Percentiles rank a stretch among this genome's conserved stretches.
These are phyloP conservation scores for Hamigera avellanea DNA, from an alignment of 495 filamentous ascomycete genomes.

Conservation along the genomic window DNA sequence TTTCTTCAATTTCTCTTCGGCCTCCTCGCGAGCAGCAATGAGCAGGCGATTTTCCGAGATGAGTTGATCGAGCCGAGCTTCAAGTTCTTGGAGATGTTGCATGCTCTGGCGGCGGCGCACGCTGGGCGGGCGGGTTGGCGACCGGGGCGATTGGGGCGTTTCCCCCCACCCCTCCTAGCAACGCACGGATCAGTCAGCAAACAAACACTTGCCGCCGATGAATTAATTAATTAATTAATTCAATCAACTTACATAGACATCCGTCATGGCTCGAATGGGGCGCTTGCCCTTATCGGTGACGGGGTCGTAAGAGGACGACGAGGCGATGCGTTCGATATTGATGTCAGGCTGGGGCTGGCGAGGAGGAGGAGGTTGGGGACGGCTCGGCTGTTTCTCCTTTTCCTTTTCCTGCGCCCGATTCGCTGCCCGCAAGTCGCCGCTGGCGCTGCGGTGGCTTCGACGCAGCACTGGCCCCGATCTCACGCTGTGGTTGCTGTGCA, in stretches of 20 bases:
- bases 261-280: constrained; percentile 72
- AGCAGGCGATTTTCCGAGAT: constrained; percentile 70
- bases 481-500: constrained; percentile 2
- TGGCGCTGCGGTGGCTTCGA: constrained; percentile 58
- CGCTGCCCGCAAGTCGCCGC: constrained; percentile 69
- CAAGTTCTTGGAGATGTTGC: constrained; percentile 78
- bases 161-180: constrained; percentile 87
- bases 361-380: constrained; percentile 8
- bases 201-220: constrained; percentile 16
- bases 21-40: constrained; percentile 55
- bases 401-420: constrained; percentile 31
- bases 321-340: constrained; percentile 36
- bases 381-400: constrained; percentile 14
- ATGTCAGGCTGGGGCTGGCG: constrained; percentile 16
- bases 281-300: constrained; percentile 80
- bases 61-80: constrained; percentile 64
- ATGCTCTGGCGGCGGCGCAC: constrained; percentile 92
- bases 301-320: constrained; percentile 57
- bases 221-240: constrained; percentile 7
- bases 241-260: constrained; percentile 74
- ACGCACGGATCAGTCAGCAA: constrained; percentile 16
- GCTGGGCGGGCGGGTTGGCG: constrained; percentile 90
- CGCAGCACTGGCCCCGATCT: constrained; percentile 39
- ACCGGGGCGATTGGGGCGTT: constrained; percentile 79
- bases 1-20: constrained; percentile 52